Evolutionary conservation across 305 asterid species (phyloP).

Genomic region (Fraxinus albicans): DNA sequence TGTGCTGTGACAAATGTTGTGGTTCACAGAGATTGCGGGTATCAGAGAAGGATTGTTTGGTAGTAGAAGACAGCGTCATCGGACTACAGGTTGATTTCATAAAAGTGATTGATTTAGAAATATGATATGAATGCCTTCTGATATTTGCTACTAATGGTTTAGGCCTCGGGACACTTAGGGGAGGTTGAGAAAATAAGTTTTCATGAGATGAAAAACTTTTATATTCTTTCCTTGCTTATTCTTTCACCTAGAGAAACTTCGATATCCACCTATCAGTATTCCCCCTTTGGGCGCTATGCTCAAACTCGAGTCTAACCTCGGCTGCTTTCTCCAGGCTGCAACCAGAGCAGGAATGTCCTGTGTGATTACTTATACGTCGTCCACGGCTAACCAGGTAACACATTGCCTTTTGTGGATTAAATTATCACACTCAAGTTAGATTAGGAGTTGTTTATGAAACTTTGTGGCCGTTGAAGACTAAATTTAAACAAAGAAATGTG

Average conservation of each 20-base stretch:
- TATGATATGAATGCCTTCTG: neutral
- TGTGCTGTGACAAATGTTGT: constrained; percentile 6
- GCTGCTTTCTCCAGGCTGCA: constrained; percentile 66
- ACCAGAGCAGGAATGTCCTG: constrained; percentile 91
- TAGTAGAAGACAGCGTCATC: constrained; percentile 93
- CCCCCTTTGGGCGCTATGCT: neutral
- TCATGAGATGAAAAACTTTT: neutral
- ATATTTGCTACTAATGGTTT: neutral
- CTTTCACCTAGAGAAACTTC: neutral
- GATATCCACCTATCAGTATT: no score
- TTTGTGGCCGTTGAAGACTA: neutral
- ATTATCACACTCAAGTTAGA: neutral
- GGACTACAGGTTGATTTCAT: constrained; percentile 74
- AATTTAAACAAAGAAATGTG: neutral
- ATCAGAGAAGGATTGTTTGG: constrained; percentile 68
- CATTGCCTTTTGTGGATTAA: neutral
- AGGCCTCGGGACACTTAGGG: neutral
- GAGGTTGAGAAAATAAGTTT: no score
- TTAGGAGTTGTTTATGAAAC: neutral
- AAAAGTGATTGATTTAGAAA: constrained; percentile 2
- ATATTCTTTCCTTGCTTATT: neutral
- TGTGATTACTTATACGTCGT: constrained; percentile 78
- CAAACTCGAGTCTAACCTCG: neutral
- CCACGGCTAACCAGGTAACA: constrained; percentile 81
- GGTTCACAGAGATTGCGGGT: constrained; percentile 63